These are phyloP conservation scores for Eurotiales sp. DNA, from an alignment of 2,329 filamentous ascomycete genomes.

Conservation along the genomic window DNA sequence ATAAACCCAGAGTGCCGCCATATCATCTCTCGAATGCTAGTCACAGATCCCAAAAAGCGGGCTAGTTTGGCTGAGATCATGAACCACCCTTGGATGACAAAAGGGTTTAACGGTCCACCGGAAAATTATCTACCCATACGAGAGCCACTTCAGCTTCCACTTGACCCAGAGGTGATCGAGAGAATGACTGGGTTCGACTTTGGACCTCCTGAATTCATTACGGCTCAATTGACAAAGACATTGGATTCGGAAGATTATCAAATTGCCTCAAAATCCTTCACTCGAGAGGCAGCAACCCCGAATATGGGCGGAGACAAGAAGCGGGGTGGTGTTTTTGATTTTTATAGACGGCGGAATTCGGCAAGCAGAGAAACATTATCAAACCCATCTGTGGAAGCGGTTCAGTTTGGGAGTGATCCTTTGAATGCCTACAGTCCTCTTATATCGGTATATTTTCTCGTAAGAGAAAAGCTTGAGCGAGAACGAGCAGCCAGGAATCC, in stretches of 20 bases:
- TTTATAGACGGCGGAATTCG: constrained; percentile 92
- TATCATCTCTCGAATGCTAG: constrained; percentile 90
- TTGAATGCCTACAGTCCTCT: constrained; percentile 90
- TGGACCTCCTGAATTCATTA: constrained; percentile 79
- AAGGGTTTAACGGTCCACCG: constrained; percentile 79
- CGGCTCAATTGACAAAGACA: constrained; percentile 74
- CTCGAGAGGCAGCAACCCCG: constrained; percentile 61
- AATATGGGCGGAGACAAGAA: constrained; percentile 68
- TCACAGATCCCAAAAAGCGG: constrained; percentile 84
- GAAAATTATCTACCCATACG: constrained; percentile 84
- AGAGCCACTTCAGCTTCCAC: constrained; percentile 77
- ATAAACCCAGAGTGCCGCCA: constrained; percentile 74
- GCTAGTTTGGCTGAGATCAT: constrained; percentile 88
- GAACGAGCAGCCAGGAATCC: constrained; percentile 62
- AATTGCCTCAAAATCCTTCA: constrained; percentile 68
- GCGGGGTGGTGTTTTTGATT: constrained; percentile 88
- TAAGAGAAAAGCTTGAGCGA: constrained; percentile 88
- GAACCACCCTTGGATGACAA: constrained; percentile 92
- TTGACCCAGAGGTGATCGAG: constrained; percentile 78
- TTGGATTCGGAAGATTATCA: constrained; percentile 94
- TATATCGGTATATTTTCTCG: constrained; percentile 90
- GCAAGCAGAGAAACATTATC: constrained; percentile 82
- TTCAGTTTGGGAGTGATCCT: constrained; percentile 79
- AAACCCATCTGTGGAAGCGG: constrained; percentile 77
- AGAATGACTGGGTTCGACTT: constrained; percentile 99